Percentiles rank a stretch among this genome's conserved stretches.
Conservation (phyloP, 495 filamentous ascomycete species). For the Xanthoparmelia taractica region DNA sequence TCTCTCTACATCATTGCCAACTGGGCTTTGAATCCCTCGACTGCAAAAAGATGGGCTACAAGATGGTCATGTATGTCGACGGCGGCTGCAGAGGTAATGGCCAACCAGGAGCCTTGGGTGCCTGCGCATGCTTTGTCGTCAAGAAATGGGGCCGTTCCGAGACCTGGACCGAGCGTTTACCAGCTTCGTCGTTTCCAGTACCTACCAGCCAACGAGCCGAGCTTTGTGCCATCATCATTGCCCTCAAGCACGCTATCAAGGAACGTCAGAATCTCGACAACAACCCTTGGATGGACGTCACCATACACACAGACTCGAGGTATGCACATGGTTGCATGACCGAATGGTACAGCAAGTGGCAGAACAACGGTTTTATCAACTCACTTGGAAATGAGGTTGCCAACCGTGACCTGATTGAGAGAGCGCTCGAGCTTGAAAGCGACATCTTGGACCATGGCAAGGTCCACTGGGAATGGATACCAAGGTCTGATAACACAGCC, state of each 20-base stretch:
- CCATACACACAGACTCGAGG: slow-evolving; percentile 30
- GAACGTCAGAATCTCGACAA: slow-evolving; percentile 23
- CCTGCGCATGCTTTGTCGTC: slow-evolving; percentile 31
- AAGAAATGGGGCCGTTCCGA: slow-evolving; percentile 8
- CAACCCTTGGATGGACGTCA: slow-evolving; percentile 19
- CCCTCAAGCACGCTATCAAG: slow-evolving; percentile 31
- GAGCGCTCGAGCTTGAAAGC: slow-evolving; percentile 29
- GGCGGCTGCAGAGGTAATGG: slow-evolving; percentile 39
- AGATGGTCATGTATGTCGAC: slow-evolving; percentile 36
- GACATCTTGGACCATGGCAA: slow-evolving; percentile 25
- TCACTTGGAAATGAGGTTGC: slow-evolving; percentile 24
- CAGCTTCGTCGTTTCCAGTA: background rate
- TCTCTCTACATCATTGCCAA: background rate
- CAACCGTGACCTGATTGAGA: slow-evolving; percentile 33
- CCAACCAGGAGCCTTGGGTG: slow-evolving; percentile 25
- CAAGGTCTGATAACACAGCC: slow-evolving; percentile 17
- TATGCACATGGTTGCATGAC: slow-evolving; percentile 31
- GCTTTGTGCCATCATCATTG: slow-evolving; percentile 34
- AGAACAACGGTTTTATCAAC: slow-evolving; percentile 28
- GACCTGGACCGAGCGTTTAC: slow-evolving; percentile 1
- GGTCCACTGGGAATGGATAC: slow-evolving; percentile 28
- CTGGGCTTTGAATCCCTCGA: background rate
- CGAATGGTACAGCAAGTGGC: slow-evolving; percentile 30
- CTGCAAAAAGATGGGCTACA: slow-evolving; percentile 33
- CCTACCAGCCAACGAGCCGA: slow-evolving; percentile 40